Evolutionary conservation across 805 yeast genomes (phyloP).

Genomic region (Spathaspora hagerdaliae): DNA sequence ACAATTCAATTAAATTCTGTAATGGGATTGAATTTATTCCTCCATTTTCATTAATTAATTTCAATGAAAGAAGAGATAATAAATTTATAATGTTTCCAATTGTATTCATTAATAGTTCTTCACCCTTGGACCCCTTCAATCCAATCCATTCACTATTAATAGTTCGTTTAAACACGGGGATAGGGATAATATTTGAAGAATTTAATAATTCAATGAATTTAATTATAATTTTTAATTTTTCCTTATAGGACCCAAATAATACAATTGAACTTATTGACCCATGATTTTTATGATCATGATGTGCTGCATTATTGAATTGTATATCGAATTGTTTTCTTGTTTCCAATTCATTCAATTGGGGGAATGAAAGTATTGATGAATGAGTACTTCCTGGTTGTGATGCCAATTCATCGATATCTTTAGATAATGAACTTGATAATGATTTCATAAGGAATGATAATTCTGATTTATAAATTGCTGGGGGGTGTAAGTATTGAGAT

Average conservation of each 20-base stretch:
- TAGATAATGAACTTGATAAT: constrained; percentile 17
- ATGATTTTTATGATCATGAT: constrained; percentile 8
- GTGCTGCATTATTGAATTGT: not conserved
- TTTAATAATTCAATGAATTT: constrained; percentile 15
- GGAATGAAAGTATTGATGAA: constrained; percentile 15
- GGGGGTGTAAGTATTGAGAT: constrained; percentile 12
- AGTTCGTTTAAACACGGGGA: not conserved
- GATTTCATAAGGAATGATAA: constrained; percentile 16
- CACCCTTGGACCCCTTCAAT: not conserved
- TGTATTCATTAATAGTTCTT: not conserved
- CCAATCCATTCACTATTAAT: not conserved
- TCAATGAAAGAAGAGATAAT: constrained; percentile 6
- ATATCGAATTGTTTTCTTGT: not conserved
- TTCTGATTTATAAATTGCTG: constrained; percentile 10
- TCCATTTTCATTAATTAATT: not conserved
- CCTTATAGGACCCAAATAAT: constrained; percentile 26
- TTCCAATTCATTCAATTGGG: constrained; percentile 4
- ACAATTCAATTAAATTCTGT: not conserved
- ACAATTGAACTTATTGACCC: constrained; percentile 23
- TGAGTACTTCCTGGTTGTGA: constrained; percentile 17
- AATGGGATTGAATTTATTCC: constrained; percentile 1
- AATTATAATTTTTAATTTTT: constrained; percentile 19
- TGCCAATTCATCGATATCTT: constrained; percentile 21
- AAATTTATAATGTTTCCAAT: constrained; percentile 2
- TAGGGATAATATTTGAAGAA: no score